A percentile compares a stretch with the other conserved stretches of the same genome.
Conservation (phyloP, 352 stramenopile species). For the Phytophthora crassamura region DNA sequence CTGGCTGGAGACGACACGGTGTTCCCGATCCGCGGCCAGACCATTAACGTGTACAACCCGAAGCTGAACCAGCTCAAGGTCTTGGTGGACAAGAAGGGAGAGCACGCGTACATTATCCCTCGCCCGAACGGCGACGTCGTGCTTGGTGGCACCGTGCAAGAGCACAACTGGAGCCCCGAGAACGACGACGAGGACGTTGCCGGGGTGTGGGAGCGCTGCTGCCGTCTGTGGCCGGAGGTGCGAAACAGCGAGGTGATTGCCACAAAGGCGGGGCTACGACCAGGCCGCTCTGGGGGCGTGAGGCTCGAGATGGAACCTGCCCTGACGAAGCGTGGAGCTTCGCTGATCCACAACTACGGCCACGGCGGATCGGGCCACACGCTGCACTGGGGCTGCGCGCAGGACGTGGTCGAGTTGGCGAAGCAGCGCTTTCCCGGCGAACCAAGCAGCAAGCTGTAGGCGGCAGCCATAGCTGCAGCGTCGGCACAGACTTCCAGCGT, state of each 20-base stretch:
- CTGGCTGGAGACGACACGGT: constrained; percentile 52
- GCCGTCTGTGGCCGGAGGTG: constrained; percentile 47
- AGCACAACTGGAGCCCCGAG: constrained; percentile 56
- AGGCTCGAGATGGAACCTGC: constrained; percentile 50
- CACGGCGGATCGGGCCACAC: constrained; percentile 72
- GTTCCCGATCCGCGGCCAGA: constrained; percentile 70
- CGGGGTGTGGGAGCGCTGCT: constrained; percentile 62
- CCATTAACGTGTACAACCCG: constrained; percentile 70
- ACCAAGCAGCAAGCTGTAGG: constrained; percentile 11
- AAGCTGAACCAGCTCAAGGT: constrained; percentile 53
- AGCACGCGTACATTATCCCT: constrained; percentile 76
- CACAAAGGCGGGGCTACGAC: constrained; percentile 56
- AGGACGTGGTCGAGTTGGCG: constrained; percentile 53
- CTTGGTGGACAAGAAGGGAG: constrained; percentile 35
- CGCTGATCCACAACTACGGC: constrained; percentile 79
- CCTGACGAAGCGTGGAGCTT: constrained; percentile 38
- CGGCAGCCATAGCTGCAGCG: background rate
- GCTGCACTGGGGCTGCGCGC: constrained; percentile 71
- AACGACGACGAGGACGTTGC: constrained; percentile 51
- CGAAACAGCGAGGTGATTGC: constrained; percentile 52
- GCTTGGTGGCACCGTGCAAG: constrained; percentile 65
- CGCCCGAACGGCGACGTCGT: constrained; percentile 66
- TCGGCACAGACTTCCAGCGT: no score
- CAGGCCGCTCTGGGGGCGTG: constrained; percentile 46
- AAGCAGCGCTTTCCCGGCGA: constrained; percentile 22